Evolutionary conservation across 2,329 filamentous ascomycete species (phyloP).

Genomic region (Fusarium multiceps): DNA sequence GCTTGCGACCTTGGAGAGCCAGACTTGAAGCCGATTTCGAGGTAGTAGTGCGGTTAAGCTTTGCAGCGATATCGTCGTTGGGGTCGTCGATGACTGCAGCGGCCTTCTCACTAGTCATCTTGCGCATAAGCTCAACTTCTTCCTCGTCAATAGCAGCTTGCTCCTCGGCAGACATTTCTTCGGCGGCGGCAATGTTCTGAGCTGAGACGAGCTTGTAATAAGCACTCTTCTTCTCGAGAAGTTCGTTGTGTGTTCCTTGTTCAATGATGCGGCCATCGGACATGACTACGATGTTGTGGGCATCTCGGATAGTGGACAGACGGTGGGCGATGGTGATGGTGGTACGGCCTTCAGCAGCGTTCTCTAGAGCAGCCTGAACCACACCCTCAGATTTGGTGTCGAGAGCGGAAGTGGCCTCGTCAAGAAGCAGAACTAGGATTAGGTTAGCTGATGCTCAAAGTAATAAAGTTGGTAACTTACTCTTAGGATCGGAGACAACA

Average conservation of each 20-base stretch:
- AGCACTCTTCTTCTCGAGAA: conserved; percentile 76
- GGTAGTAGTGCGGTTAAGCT: conserved; percentile 66
- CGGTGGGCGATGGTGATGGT: conserved; percentile 97
- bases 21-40: conserved; percentile 75
- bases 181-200: conserved; percentile 78
- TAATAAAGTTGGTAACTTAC: conserved; percentile 49
- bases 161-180: conserved; percentile 64
- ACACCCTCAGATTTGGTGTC: conserved; percentile 96
- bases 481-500: conserved; percentile 89
- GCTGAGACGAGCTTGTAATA: conserved; percentile 90
- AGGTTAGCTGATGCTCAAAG: conserved; percentile 13
- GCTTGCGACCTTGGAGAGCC: conserved; percentile 67
- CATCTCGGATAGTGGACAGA: conserved; percentile 91
- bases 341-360: conserved; percentile 84
- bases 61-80: conserved; percentile 69
- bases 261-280: conserved; percentile 86
- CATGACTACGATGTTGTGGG: conserved; percentile 97
- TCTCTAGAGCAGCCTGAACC: conserved; percentile 91
- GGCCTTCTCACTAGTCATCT: conserved; percentile 56
- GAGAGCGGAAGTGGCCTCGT: conserved; percentile 93
- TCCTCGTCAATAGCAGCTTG: conserved; percentile 61
- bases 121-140: conserved; percentile 63
- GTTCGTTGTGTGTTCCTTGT: conserved; percentile 86
- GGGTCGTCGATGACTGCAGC: conserved; percentile 64
- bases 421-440: conserved; percentile 77